phyloP scores from a whole-genome alignment of 164 flowering plant genomes.

The Vitis cinerea region DNA sequence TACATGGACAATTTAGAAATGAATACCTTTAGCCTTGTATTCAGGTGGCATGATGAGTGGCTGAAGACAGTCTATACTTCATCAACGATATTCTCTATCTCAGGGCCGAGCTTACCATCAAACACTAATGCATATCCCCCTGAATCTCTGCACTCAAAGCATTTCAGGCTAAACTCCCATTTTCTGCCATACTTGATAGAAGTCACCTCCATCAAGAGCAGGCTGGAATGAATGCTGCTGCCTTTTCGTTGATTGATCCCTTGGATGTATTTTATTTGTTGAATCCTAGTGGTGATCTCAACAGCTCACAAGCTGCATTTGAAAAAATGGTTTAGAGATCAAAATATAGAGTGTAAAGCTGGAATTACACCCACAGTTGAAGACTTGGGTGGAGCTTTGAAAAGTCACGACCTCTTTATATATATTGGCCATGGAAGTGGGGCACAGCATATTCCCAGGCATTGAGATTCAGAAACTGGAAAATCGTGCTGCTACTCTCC shows the following conservation, averaged over 20 bases:
- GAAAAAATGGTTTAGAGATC: slow-evolving; percentile 73
- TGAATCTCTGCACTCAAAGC: no score
- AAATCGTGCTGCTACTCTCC: slow-evolving; percentile 5
- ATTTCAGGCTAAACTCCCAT: no score
- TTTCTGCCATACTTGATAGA: slow-evolving; percentile 45
- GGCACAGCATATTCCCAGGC: slow-evolving; percentile 62
- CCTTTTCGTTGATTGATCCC: slow-evolving; percentile 82
- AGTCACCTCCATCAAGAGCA: slow-evolving; percentile 28
- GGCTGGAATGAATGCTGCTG: slow-evolving; percentile 17
- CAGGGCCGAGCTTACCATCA: slow-evolving; percentile 6
- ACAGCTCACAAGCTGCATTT: slow-evolving; percentile 11
- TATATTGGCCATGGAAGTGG: slow-evolving; percentile 99
- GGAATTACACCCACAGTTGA: slow-evolving; percentile 70
- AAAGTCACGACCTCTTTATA: slow-evolving; percentile 77
- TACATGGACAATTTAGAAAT: no score
- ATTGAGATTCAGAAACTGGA: slow-evolving; percentile 69
- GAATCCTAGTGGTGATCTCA: slow-evolving; percentile 93
- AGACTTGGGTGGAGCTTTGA: slow-evolving; percentile 66
- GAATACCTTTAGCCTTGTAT: no score
- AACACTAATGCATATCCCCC: not conserved
- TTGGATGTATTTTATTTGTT: slow-evolving; percentile 85
- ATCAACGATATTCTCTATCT: slow-evolving; percentile 22
- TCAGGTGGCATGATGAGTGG: not conserved
- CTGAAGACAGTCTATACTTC: slow-evolving; percentile 20
- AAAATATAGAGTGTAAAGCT: slow-evolving; percentile 80